Evolutionary conservation across 2,329 filamentous ascomycete genomes (phyloP).

Genomic region (Didymella sp.): DNA sequence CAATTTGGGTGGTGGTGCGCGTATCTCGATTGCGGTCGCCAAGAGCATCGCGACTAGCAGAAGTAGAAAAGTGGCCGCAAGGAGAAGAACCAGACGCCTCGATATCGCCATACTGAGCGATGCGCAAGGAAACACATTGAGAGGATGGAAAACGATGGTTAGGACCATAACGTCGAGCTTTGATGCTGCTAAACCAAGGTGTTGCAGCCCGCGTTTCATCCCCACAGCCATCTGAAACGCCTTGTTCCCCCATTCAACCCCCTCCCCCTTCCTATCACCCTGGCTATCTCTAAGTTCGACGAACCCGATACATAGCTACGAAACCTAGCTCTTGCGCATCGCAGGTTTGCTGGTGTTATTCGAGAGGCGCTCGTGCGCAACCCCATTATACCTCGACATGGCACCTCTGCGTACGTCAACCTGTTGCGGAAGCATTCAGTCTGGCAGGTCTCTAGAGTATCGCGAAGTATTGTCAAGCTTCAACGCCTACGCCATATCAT

Average conservation of each 20-base stretch:
- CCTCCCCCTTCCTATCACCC: too few species aligned
- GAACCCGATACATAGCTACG: too few species aligned
- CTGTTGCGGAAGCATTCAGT: background rate
- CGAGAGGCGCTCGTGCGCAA: too few species aligned
- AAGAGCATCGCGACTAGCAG: slow-evolving; percentile 42
- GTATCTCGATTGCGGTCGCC: slow-evolving; percentile 38
- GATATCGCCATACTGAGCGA: slow-evolving; percentile 27
- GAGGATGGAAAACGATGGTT: background rate
- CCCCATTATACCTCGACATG: background rate
- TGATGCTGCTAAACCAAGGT: slow-evolving; percentile 15
- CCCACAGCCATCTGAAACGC: slow-evolving; percentile 22
- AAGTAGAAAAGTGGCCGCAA: slow-evolving; percentile 35
- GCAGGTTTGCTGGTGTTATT: too few species aligned
- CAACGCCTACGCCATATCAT: background rate
- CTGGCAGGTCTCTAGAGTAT: too few species aligned
- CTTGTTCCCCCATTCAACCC: too few species aligned
- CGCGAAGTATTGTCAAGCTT: background rate
- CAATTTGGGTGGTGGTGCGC: slow-evolving; percentile 32
- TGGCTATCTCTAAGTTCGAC: too few species aligned
- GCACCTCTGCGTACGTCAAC: too few species aligned
- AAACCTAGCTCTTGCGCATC: too few species aligned
- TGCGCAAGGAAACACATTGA: background rate
- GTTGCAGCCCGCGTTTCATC: slow-evolving; percentile 32
- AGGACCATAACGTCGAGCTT: slow-evolving; percentile 5
- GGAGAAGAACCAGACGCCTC: slow-evolving; percentile 32